Base-by-base conservation (phyloP, 1,284 basidiomycete species). In the Sporisorium exsertum region DNA sequence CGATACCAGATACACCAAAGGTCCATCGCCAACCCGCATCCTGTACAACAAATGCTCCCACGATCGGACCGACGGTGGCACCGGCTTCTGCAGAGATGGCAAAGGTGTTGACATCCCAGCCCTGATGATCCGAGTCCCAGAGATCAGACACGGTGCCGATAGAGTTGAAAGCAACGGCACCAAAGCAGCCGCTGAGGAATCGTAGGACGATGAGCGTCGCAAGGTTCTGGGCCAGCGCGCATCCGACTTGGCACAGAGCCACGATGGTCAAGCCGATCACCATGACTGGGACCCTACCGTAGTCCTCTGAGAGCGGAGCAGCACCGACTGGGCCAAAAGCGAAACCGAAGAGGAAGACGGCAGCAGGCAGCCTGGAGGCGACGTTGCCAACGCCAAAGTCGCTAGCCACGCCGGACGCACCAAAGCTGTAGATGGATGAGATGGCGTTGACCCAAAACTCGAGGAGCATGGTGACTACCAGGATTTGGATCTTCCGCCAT, bases 101-200 rank as follows among this genome's bases (percentile, higher is more conserved):
- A 58, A 82, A 82, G 2, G 58, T 55, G 53, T 82, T 82, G 64
- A 81, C 79, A 6, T 64, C 74, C 80, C 77, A 79, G 0, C 77
- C 77, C 32, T 82, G 80, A 10, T 73, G 54, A 24, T 79, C 80
- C 6, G 79, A 53, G 20, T 68, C 64, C 74, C 74, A 82, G 16
- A 82, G 57, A 45, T 82, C 80, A 9, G 70, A 55, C 10, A 82
- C 70, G 18, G 70, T 78, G 7, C 80, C 80, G 46, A 81, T 69
- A 29, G 79, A 68, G 55, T 79, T 82, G 72, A 81, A 82, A 1
- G 71, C 73, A 5, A 69, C 68, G 1, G 79, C 74, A 40, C 77
- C 79, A 27, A 78, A 79, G 53, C 74, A 68, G 46, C 80, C 80
- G 4, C 64, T 65, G 24, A 82, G 27, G 60, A 82, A 81, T n/a